Conservation (phyloP, 73 alveolate species). For the Stentor roeselii region DNA sequence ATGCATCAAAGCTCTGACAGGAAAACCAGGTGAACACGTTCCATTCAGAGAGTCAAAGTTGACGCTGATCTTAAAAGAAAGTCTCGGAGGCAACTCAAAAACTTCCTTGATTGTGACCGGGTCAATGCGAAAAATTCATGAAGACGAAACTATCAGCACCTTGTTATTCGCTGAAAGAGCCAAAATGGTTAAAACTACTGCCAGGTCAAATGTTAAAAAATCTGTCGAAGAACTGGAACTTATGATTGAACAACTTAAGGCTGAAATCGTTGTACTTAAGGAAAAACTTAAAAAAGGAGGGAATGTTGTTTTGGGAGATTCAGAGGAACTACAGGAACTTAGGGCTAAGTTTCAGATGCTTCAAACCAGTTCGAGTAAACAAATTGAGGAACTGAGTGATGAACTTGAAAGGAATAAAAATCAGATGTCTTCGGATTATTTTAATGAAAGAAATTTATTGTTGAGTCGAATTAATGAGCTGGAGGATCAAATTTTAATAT, state of each 20-base stretch:
- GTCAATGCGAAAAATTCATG: constrained; percentile 63
- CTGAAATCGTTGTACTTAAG: constrained; percentile 39
- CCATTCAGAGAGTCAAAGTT: constrained; percentile 67
- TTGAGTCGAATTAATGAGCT: not conserved
- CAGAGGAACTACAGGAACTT: constrained; percentile 28
- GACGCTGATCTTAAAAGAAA: constrained; percentile 68
- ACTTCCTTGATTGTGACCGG: constrained; percentile 87
- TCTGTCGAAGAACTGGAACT: constrained; percentile 62
- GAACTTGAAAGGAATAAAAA: not conserved
- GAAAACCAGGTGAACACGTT: constrained; percentile 52
- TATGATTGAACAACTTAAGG: constrained; percentile 48
- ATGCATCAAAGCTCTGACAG: constrained; percentile 76
- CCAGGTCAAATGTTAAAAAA: constrained; percentile 62
- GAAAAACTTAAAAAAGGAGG: constrained; percentile 32
- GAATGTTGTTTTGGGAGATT: not conserved
- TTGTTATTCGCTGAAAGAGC: constrained; percentile 73
- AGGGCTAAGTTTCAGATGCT: not conserved
- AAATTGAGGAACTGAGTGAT: constrained; percentile 25
- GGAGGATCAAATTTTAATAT: not conserved
- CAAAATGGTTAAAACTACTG: constrained; percentile 57
- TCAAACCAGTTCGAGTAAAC: constrained; percentile 19
- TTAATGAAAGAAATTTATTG: not conserved
- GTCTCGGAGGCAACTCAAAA: constrained; percentile 87
- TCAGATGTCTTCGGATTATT: not conserved
- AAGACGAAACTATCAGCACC: constrained; percentile 87